phyloP scores from a whole-genome alignment of 495 filamentous ascomycete genomes.

The Glarea lozoyensis region DNA sequence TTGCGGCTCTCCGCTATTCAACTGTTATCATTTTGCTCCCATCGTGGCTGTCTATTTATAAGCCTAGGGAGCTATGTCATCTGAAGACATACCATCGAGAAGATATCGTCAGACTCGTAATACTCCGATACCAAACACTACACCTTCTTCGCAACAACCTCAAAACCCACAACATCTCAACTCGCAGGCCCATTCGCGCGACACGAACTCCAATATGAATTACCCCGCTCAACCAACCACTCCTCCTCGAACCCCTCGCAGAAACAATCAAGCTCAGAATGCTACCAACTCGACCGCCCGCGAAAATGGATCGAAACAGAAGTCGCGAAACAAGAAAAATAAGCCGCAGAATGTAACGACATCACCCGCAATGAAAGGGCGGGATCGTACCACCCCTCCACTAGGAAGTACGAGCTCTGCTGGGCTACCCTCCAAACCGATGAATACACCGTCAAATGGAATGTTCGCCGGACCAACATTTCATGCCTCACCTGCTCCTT shows the following conservation, averaged over 20 bases:
- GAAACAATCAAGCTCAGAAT: constrained; percentile 11
- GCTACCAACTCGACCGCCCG: constrained; percentile 4
- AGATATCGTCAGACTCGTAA: constrained; percentile 19
- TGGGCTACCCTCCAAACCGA: constrained; percentile 13
- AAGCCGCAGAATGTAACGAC: constrained; percentile 26
- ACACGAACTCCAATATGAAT: constrained; percentile 18
- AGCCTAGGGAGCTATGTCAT: constrained; percentile 19
- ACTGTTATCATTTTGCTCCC: constrained; percentile 11
- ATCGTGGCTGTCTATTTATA: constrained; percentile 21
- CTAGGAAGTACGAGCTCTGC: constrained; percentile 25
- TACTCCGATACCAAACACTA: constrained; percentile 6
- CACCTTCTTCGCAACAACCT: constrained; percentile 16
- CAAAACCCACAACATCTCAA: constrained; percentile 22
- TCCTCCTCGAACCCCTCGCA: constrained; percentile 14
- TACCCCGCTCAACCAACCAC: constrained; percentile 14
- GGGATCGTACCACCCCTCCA: constrained; percentile 33
- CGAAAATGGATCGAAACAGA: constrained; percentile 22
- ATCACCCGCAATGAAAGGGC: constrained; percentile 26
- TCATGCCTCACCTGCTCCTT: constrained; percentile 88
- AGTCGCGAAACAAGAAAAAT: constrained; percentile 28
- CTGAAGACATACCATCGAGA: constrained; percentile 7
- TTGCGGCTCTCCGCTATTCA: constrained; percentile 7
- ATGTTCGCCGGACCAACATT: constrained; percentile 93
- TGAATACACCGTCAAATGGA: constrained; percentile 39
- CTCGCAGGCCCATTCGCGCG: constrained; percentile 12